Percentiles rank a stretch among this genome's conserved stretches.
Evolutionary conservation across 176 grass and related monocot genomes (phyloP).

Genomic region (Luzula sylvatica): DNA sequence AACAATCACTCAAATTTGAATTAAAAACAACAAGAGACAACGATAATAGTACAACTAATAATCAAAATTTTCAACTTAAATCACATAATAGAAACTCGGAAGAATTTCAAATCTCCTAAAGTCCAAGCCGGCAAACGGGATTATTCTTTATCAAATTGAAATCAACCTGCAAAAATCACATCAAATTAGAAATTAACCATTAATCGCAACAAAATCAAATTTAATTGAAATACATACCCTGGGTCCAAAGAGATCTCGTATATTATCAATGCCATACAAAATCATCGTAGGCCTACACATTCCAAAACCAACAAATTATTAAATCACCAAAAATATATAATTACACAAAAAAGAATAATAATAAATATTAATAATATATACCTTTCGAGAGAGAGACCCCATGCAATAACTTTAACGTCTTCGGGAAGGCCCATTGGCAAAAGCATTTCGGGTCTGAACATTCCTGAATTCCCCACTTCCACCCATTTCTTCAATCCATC

Average conservation of each 20-base stretch:
- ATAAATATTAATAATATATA: constrained; percentile 18
- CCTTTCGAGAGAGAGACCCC: constrained; percentile 99
- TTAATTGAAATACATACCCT: constrained; percentile 40
- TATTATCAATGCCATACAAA: constrained; percentile 70
- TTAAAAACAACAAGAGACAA: constrained; percentile 1
- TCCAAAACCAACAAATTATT: background rate
- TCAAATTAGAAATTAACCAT: background rate
- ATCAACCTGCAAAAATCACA: constrained; percentile 63
- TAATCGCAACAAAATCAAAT: background rate
- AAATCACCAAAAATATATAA: background rate
- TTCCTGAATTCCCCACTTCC: constrained; percentile 88
- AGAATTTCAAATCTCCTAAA: constrained; percentile 28
- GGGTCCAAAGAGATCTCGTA: constrained; percentile 82
- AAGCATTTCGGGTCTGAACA: constrained; percentile 98
- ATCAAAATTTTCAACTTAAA: constrained; percentile 5
- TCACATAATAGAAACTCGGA: too few species aligned
- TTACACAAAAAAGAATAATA: background rate
- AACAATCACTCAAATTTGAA: constrained; percentile 72
- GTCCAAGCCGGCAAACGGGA: constrained; percentile 54
- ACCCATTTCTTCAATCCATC: constrained; percentile 94
- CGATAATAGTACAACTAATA: background rate
- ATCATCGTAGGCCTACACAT: constrained; percentile 97
- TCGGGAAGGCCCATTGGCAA: constrained; percentile 90
- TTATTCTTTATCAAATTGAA: constrained; percentile 69
- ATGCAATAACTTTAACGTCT: constrained; percentile 97